Evolutionary conservation across 306 rosid species (phyloP).

Genomic region (Urtica urens): DNA sequence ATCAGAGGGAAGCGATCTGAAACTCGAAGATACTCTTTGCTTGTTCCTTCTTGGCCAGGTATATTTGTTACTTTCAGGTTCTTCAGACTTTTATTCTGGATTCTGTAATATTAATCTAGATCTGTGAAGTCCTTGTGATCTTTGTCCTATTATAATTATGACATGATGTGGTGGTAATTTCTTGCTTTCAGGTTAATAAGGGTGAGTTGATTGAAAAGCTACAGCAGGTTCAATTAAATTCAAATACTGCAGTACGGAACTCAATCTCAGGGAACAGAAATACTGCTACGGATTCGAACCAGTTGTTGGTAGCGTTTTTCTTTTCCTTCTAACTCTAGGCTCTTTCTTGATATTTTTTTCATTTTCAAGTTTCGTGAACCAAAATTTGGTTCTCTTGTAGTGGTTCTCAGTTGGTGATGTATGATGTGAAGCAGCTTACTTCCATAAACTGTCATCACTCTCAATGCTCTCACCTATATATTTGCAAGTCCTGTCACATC

Average conservation of each 20-base stretch:
- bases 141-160: constrained; percentile 21
- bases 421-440: no score
- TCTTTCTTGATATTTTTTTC: no score
- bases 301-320: constrained; percentile 73
- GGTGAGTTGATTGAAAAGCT: constrained; percentile 66
- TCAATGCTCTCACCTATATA: no score
- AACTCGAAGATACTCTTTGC: constrained; percentile 79
- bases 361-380: no score
- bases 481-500: no score
- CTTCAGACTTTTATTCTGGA: neutral
- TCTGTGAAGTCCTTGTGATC: constrained; percentile 11
- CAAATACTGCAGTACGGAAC: constrained; percentile 39
- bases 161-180: constrained; percentile 5
- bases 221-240: constrained; percentile 51
- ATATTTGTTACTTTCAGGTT: neutral
- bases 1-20: constrained; percentile 79
- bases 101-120: constrained; percentile 8
- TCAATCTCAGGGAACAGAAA: constrained; percentile 48
- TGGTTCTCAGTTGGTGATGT: no score
- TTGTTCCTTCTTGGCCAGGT: constrained; percentile 80
- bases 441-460: no score
- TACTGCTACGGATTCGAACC: constrained; percentile 44
- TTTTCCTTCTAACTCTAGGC: no score
- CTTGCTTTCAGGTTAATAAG: constrained; percentile 59
- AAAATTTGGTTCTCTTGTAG: no score